phyloP scores from a whole-genome alignment of 768 basidiomycete genomes.

The Trametes punicea region DNA sequence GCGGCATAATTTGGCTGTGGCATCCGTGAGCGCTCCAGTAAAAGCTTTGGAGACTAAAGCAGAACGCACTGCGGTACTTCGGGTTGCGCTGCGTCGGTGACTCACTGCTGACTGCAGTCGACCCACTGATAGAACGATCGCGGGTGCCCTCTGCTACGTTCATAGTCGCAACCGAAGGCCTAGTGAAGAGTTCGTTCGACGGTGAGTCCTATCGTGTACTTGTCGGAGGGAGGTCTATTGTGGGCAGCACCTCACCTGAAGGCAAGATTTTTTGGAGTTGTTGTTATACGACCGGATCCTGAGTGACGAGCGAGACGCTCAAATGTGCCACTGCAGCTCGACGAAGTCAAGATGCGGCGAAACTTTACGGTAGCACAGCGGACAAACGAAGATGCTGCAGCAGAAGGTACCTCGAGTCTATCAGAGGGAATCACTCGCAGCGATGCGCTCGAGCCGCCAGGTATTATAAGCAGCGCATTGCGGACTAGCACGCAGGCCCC shows the following conservation, averaged over 20 bases:
- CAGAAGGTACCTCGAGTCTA: background rate
- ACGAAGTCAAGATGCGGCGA: background rate
- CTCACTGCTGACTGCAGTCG: background rate
- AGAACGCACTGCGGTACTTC: constrained; percentile 10
- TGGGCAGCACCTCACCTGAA: constrained; percentile 2
- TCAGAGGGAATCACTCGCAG: background rate
- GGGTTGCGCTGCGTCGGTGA: background rate
- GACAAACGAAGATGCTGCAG: background rate
- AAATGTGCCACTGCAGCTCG: background rate
- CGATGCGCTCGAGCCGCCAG: background rate
- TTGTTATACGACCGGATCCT: constrained; percentile 1
- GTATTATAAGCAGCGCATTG: background rate
- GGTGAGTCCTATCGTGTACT: background rate
- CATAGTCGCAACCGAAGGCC: background rate
- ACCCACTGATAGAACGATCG: no score
- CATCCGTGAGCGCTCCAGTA: background rate
- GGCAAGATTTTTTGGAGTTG: background rate
- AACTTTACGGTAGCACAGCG: no score
- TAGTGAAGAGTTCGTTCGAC: no score
- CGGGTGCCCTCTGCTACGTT: constrained; percentile 1
- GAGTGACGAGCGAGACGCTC: constrained; percentile 5
- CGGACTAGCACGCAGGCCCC: background rate
- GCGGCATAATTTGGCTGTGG: constrained; percentile 15
- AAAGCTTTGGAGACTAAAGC: background rate
- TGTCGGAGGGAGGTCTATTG: background rate